phyloP scores from a whole-genome alignment of 257 asterid species.

The Solanum tarijense region DNA sequence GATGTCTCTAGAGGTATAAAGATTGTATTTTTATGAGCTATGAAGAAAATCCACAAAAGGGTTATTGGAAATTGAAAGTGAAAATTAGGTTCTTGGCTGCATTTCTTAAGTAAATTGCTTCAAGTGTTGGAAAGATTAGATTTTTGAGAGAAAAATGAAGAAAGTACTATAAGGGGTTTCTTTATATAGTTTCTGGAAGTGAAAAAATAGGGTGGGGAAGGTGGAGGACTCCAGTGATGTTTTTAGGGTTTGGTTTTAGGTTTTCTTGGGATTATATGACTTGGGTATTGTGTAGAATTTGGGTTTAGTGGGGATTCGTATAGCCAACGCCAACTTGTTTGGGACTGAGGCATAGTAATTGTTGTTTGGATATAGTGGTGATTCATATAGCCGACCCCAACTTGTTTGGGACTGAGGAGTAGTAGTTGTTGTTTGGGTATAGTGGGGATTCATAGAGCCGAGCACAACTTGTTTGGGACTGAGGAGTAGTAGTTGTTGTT shows the following conservation, averaged over 20 bases:
- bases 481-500: background rate
- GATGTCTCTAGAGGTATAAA: background rate
- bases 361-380: background rate
- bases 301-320: background rate
- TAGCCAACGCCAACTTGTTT: background rate
- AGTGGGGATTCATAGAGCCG: background rate
- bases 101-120: background rate
- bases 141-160: slow-evolving; percentile 8
- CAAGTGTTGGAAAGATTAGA: background rate
- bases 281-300: slow-evolving; percentile 2
- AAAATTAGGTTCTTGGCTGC: background rate
- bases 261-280: background rate
- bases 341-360: background rate
- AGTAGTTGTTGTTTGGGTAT: background rate
- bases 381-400: background rate
- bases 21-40: background rate
- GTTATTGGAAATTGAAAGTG: background rate
- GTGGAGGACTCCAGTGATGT: background rate
- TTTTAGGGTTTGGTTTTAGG: slow-evolving; percentile 4
- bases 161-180: background rate
- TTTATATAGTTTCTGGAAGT: background rate
- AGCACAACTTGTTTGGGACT: background rate
- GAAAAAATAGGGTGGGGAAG: background rate
- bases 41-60: background rate
- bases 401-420: background rate